A percentile compares a stretch with the other conserved stretches of the same genome.
These are phyloP conservation scores for Curvularia lunata DNA, from an alignment of 2,329 filamentous ascomycete genomes.

Conservation along the genomic window DNA sequence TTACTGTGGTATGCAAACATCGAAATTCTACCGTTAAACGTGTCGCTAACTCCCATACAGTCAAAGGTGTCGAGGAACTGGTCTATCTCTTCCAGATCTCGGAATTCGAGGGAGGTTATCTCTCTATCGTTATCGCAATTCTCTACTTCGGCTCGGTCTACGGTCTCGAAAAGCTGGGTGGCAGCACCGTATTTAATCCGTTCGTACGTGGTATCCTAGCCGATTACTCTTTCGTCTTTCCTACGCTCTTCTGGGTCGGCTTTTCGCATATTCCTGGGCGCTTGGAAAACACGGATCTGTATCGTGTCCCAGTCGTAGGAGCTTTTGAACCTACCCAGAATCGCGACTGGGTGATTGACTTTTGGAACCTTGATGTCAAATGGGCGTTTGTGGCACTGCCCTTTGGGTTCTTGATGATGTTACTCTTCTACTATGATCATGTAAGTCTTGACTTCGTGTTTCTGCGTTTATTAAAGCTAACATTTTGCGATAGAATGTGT, in stretches of 20 bases:
- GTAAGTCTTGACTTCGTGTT: slow-evolving; percentile 32
- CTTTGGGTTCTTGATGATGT: slow-evolving; percentile 60
- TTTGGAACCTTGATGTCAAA: slow-evolving; percentile 59
- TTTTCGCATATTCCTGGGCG: slow-evolving; percentile 60
- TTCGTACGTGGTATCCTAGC: slow-evolving; percentile 56
- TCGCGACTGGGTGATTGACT: slow-evolving; percentile 58
- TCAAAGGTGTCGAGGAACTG: slow-evolving; percentile 64
- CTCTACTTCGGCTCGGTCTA: slow-evolving; percentile 61
- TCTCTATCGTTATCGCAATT: slow-evolving; percentile 59
- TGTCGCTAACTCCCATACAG: slow-evolving; percentile 33
- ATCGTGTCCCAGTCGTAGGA: slow-evolving; percentile 51
- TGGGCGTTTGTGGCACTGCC: slow-evolving; percentile 62
- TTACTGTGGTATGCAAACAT: slow-evolving; percentile 55
- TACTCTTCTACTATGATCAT: slow-evolving; percentile 65
- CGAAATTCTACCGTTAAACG: not conserved
- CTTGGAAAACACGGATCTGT: slow-evolving; percentile 51
- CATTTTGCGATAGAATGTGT: slow-evolving; percentile 51
- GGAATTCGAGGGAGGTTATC: slow-evolving; percentile 54
- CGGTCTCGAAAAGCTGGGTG: slow-evolving; percentile 57
- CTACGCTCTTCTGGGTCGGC: slow-evolving; percentile 62
- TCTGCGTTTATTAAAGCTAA: not conserved
- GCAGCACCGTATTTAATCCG: slow-evolving; percentile 54
- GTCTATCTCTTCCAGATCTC: slow-evolving; percentile 57
- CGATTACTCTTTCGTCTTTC: slow-evolving; percentile 58
- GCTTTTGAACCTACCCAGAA: slow-evolving; percentile 58